Evolutionary conservation across 2,329 filamentous ascomycete genomes (phyloP).

Genomic region (Myriosclerotinia curreyana): DNA sequence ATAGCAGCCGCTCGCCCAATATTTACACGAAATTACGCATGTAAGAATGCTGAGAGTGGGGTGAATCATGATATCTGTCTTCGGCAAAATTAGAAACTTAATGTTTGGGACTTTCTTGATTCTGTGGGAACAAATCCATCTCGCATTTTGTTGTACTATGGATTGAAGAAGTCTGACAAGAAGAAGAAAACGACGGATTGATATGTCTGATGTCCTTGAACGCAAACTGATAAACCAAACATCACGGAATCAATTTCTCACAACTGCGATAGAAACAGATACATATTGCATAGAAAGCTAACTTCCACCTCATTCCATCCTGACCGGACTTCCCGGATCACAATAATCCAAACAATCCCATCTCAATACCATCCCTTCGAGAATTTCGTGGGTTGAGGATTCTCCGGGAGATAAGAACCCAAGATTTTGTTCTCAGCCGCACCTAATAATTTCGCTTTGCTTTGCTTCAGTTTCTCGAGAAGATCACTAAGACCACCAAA

Average conservation of each 20-base stretch:
- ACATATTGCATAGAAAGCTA: background rate
- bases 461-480: background rate
- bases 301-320: background rate
- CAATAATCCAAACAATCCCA: background rate
- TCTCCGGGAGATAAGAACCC: background rate
- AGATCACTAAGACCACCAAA: background rate
- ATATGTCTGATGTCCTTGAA: background rate
- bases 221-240: background rate
- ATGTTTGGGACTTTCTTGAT: background rate
- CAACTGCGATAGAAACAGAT: conserved; percentile 1
- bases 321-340: too few species aligned
- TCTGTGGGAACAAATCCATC: background rate
- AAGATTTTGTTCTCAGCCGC: background rate
- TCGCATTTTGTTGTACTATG: background rate
- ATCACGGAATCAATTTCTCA: background rate
- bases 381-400: background rate
- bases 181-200: background rate
- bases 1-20: background rate
- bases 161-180: background rate
- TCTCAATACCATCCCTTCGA: background rate
- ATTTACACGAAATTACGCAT: background rate
- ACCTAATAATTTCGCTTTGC: background rate
- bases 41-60: background rate
- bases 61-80: background rate
- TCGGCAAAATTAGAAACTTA: background rate